A percentile compares a stretch with the other conserved stretches of the same genome.
These are phyloP conservation scores for Blastobotrys indianensis DNA, from an alignment of 1,139 yeast species.

Conservation along the genomic window DNA sequence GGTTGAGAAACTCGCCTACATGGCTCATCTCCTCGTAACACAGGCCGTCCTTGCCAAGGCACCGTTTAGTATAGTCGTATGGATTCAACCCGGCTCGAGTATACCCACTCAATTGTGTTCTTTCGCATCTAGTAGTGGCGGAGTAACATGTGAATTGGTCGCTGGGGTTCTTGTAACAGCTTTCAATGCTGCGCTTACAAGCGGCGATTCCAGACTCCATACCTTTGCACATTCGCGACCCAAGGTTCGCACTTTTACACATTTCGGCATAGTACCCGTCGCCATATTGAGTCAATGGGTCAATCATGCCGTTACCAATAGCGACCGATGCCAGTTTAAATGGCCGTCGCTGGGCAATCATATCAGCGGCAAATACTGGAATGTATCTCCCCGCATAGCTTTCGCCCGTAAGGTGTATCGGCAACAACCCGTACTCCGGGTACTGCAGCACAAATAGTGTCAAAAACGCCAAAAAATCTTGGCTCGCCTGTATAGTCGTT, in stretches of 20 bases:
- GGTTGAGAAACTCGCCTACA: slow-evolving; percentile 63
- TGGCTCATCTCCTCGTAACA: slow-evolving; percentile 69
- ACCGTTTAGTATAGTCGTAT: slow-evolving; percentile 81
- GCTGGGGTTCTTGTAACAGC: slow-evolving; percentile 65
- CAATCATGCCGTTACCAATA: slow-evolving; percentile 95
- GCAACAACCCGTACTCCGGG: slow-evolving; percentile 67
- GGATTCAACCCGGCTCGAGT: slow-evolving; percentile 87
- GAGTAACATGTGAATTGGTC: slow-evolving; percentile 87
- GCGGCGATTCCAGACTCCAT: slow-evolving; percentile 73
- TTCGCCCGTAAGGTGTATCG: slow-evolving; percentile 96
- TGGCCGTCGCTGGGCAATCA: slow-evolving; percentile 70
- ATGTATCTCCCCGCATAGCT: slow-evolving; percentile 98
- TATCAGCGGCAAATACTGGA: slow-evolving; percentile 87
- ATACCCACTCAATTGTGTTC: slow-evolving; percentile 80
- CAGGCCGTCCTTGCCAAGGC: slow-evolving; percentile 64
- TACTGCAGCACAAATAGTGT: slow-evolving; percentile 85
- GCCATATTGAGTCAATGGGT: slow-evolving; percentile 76
- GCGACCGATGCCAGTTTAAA: slow-evolving; percentile 82
- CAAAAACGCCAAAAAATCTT: slow-evolving; percentile 85
- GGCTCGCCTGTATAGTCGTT: slow-evolving; percentile 25
- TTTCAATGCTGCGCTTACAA: slow-evolving; percentile 69
- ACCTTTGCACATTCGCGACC: slow-evolving; percentile 62
- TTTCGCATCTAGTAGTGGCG: slow-evolving; percentile 85
- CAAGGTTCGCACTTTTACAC: slow-evolving; percentile 97
- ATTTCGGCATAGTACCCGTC: slow-evolving; percentile 81